Evolutionary conservation across 768 basidiomycete genomes (phyloP).

Genomic region (Hericium rajendrae): DNA sequence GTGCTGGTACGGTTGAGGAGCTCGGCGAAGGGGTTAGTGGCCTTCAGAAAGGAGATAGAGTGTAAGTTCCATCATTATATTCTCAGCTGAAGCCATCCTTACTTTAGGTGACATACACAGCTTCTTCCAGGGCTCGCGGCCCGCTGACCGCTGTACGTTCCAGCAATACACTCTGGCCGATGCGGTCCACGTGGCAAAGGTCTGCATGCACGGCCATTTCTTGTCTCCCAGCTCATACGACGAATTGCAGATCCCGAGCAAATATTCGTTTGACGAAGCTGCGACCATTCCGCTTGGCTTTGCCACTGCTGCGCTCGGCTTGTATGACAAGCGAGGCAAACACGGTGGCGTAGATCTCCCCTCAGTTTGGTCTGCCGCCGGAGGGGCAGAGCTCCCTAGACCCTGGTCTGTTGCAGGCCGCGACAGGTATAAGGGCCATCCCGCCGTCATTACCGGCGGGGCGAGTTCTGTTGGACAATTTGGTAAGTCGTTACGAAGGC

Average conservation of each 20-base stretch:
- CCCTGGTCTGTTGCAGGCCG: conserved; percentile 29
- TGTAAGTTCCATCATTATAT: conserved; percentile 5
- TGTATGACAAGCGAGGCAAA: conserved; percentile 30
- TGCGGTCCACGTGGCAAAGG: conserved; percentile 12
- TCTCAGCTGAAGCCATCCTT: too few species aligned
- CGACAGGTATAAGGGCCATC: conserved; percentile 33
- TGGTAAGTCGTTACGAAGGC: conserved; percentile 21
- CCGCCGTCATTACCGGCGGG: conserved; percentile 40
- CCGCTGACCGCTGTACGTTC: conserved; percentile 4
- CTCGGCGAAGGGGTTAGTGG: conserved; percentile 19
- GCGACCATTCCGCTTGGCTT: conserved; percentile 39
- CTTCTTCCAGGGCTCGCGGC: conserved; percentile 3
- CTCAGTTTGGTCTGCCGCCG: too few species aligned
- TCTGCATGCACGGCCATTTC: not conserved
- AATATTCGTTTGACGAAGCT: conserved; percentile 38
- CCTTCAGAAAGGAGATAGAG: conserved; percentile 19
- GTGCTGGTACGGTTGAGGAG: conserved; percentile 17
- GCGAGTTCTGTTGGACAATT: conserved; percentile 41
- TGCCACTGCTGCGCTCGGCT: conserved; percentile 39
- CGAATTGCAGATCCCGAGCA: conserved; percentile 32
- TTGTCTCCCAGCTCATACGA: not conserved
- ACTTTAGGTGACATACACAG: not conserved
- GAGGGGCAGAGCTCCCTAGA: conserved; percentile 30
- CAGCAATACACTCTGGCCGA: conserved; percentile 16
- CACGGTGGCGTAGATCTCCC: not conserved